These are phyloP conservation scores for Craspedostauros australis DNA, from an alignment of 108 stramenopile species.

Conservation along the genomic window DNA sequence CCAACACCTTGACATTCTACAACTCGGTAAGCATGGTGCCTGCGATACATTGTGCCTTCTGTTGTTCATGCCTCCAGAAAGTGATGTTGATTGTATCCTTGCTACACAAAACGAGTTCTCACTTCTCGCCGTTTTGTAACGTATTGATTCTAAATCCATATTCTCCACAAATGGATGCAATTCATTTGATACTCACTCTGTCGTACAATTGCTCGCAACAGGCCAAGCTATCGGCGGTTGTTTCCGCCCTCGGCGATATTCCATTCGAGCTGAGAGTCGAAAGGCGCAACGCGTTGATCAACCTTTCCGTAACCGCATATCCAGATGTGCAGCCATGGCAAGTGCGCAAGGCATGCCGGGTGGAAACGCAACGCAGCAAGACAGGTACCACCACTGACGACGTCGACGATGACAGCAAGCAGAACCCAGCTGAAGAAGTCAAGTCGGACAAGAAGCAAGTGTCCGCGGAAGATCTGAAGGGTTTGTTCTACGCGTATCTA, in stretches of 20 bases:
- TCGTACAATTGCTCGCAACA: slow-evolving; percentile 2
- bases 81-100: background rate
- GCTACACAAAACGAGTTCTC: too few relatives aligned
- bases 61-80: background rate
- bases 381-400: background rate
- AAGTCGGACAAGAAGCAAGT: too few relatives aligned
- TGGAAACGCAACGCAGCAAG: background rate
- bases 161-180: background rate
- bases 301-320: slow-evolving; percentile 70
- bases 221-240: slow-evolving; percentile 64
- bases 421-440: background rate
- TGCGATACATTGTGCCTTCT: background rate
- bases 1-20: slow-evolving; percentile 51
- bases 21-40: slow-evolving; percentile 57
- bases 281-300: slow-evolving; percentile 20
- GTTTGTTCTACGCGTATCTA: slow-evolving; percentile 66
- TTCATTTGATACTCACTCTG: background rate
- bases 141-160: background rate
- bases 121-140: background rate
- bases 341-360: slow-evolving; percentile 50
- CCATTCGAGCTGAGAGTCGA: slow-evolving; percentile 9
- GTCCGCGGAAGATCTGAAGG: slow-evolving; percentile 5
- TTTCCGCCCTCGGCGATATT: slow-evolving; percentile 37
- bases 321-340: slow-evolving; percentile 79
- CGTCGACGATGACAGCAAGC: background rate